These are phyloP conservation scores for Rhypophila decipiens DNA, from an alignment of 495 filamentous ascomycete species.

Conservation along the genomic window DNA sequence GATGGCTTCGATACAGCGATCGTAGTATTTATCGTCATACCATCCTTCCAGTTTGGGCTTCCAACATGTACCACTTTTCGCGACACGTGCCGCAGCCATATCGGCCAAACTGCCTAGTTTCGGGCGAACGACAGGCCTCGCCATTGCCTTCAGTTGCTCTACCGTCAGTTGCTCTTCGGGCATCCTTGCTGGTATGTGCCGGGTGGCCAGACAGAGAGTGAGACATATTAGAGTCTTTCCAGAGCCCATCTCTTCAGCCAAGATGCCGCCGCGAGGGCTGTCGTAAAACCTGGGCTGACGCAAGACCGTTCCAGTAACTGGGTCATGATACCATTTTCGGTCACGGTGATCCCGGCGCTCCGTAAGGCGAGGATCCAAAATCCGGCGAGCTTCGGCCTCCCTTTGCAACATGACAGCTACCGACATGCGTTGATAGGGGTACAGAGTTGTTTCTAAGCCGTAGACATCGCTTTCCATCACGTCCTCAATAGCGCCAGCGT, in stretches of 20 bases:
- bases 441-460: conserved; percentile 62
- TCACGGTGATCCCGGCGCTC: conserved; percentile 52
- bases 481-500: conserved; percentile 53
- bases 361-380: conserved; percentile 69
- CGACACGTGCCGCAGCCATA: conserved; percentile 67
- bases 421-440: conserved; percentile 75
- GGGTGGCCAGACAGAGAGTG: conserved; percentile 74
- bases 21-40: conserved; percentile 38
- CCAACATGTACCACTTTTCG: conserved; percentile 53
- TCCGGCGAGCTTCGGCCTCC: conserved; percentile 57
- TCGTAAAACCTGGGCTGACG: conserved; percentile 65
- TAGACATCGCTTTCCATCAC: conserved; percentile 51
- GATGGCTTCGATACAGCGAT: conserved; percentile 52
- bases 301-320: conserved; percentile 54
- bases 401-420: conserved; percentile 82
- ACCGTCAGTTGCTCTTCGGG: conserved; percentile 36
- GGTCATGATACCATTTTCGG: conserved; percentile 63
- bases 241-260: conserved; percentile 63
- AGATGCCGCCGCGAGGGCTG: conserved; percentile 67
- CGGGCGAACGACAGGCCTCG: too few species aligned
- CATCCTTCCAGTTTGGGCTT: conserved; percentile 17
- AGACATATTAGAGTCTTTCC: conserved; percentile 90
- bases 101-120: conserved; percentile 34
- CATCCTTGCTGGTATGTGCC: conserved; percentile 57
- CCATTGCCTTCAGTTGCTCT: conserved; percentile 6